Conservation (phyloP, 495 filamentous ascomycete genomes). For the Talaromyces ruber region DNA sequence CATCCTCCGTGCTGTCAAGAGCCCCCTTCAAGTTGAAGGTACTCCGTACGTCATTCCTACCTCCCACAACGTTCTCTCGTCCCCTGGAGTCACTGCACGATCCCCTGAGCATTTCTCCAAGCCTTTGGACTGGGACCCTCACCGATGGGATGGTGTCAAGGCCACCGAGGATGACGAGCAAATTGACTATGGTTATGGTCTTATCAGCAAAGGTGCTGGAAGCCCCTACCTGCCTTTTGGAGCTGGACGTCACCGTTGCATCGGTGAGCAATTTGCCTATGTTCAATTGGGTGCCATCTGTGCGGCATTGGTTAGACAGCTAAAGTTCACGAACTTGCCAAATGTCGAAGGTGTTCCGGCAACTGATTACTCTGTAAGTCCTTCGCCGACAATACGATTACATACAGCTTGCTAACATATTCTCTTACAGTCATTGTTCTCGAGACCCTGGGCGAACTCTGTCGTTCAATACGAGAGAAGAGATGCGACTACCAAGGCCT, state of each 20-base stretch:
- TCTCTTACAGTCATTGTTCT: slow-evolving; percentile 37
- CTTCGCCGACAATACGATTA: not conserved
- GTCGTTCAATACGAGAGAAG: slow-evolving; percentile 30
- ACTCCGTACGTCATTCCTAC: slow-evolving; percentile 73
- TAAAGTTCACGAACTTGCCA: slow-evolving; percentile 65
- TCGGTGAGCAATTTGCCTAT: slow-evolving; percentile 96
- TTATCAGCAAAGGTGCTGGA: slow-evolving; percentile 75
- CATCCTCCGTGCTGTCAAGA: slow-evolving; percentile 78
- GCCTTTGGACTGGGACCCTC: slow-evolving; percentile 74
- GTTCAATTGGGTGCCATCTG: slow-evolving; percentile 81
- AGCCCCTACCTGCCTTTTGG: slow-evolving; percentile 94
- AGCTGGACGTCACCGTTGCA: slow-evolving; percentile 87
- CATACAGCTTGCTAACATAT: not conserved
- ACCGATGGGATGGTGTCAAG: slow-evolving; percentile 62
- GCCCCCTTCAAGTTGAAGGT: slow-evolving; percentile 66
- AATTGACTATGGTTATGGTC: slow-evolving; percentile 90
- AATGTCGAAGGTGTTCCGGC: slow-evolving; percentile 59
- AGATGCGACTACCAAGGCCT: slow-evolving; percentile 4
- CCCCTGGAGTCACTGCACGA: slow-evolving; percentile 67
- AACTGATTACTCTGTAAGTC: slow-evolving; percentile 77
- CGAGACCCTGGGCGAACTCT: slow-evolving; percentile 36
- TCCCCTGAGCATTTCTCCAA: slow-evolving; percentile 72
- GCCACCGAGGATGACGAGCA: slow-evolving; percentile 32
- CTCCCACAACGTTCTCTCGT: slow-evolving; percentile 66
- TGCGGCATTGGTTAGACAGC: slow-evolving; percentile 65